A percentile compares a stretch with the other conserved stretches of the same genome.
Conservation (phyloP, 2,329 filamentous ascomycete genomes). For the Aspergillus sp. region DNA sequence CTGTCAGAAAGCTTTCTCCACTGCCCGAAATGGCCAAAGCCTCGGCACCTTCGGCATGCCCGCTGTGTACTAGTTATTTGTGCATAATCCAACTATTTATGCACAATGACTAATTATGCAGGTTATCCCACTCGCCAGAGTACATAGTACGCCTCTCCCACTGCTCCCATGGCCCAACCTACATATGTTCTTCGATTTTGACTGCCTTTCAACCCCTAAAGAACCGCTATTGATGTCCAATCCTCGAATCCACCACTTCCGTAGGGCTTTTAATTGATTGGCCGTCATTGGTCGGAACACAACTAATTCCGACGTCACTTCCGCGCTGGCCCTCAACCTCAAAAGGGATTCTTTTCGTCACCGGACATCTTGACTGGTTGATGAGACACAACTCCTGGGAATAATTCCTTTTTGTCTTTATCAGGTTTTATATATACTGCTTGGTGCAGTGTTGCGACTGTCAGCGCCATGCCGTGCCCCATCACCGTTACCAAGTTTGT, state of each 20-base stretch:
- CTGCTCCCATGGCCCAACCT: background rate
- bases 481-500: conserved; percentile 85
- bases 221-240: background rate
- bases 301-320: conserved; percentile 2
- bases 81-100: background rate
- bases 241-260: background rate
- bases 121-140: background rate
- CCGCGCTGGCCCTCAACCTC: background rate
- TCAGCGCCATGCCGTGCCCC: conserved; percentile 52
- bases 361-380: no score
- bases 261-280: conserved; percentile 1
- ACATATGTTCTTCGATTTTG: background rate
- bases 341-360: no score
- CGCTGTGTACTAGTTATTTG: background rate
- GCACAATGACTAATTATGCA: background rate
- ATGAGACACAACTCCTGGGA: no score
- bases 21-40: background rate
- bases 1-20: background rate
- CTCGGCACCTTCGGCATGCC: background rate
- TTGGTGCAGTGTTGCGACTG: background rate
- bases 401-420: background rate
- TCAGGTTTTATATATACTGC: background rate
- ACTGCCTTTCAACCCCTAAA: background rate
- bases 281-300: background rate
- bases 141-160: no score